Percentiles rank a stretch among this genome's conserved stretches.
Conservation (phyloP, 78 protist species). For the Monosiga brevicollis region DNA sequence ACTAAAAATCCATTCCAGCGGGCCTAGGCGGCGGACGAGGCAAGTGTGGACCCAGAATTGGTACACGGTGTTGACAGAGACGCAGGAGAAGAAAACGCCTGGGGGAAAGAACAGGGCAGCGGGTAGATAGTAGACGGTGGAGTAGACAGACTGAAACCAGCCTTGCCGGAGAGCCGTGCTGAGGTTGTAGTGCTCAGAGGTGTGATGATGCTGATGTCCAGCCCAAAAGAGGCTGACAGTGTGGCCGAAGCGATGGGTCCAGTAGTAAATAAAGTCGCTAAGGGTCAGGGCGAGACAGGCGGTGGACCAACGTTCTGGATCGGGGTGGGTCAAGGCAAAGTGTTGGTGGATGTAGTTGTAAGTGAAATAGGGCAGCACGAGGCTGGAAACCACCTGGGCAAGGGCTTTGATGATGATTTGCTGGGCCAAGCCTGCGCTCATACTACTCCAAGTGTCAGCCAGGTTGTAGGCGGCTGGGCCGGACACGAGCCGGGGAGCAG, state of each 20-base stretch:
- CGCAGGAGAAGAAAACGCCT: slow-evolving; percentile 18
- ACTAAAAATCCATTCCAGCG: slow-evolving; percentile 40
- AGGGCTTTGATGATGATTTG: too few relatives aligned
- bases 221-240: slow-evolving; percentile 55
- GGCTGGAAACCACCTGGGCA: too few relatives aligned
- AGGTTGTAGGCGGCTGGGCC: too few relatives aligned
- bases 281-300: too few relatives aligned
- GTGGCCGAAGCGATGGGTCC: neutral
- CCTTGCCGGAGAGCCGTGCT: slow-evolving; percentile 27
- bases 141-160: slow-evolving; percentile 19
- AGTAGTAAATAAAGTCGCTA: neutral
- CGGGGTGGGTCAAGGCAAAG: too few relatives aligned
- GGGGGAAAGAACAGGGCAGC: slow-evolving; percentile 45
- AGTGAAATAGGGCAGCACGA: too few relatives aligned
- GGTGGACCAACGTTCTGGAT: too few relatives aligned
- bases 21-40: slow-evolving; percentile 12
- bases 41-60: slow-evolving; percentile 66
- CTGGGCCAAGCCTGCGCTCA: too few relatives aligned
- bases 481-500: too few relatives aligned
- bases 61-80: slow-evolving; percentile 42
- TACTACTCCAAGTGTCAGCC: too few relatives aligned
- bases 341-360: too few relatives aligned
- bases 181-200: slow-evolving; percentile 39
- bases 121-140: slow-evolving; percentile 49
- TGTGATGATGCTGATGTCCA: slow-evolving; percentile 52